These are phyloP conservation scores for Bidens hawaiensis DNA, from an alignment of 140 eudicot genomes.

Conservation along the genomic window DNA sequence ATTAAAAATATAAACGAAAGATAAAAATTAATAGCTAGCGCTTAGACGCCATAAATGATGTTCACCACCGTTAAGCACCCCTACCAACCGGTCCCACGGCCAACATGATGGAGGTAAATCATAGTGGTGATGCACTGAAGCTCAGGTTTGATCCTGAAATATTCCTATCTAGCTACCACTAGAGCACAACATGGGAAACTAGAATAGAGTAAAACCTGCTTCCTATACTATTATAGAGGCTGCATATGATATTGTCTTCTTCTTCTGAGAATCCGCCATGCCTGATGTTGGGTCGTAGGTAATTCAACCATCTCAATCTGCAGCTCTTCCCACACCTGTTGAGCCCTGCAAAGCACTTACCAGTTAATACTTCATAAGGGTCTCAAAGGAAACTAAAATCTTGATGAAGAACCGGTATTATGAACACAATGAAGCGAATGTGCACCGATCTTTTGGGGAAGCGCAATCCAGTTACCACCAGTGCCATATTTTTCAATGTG, in stretches of 20 bases:
- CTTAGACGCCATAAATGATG: slow-evolving; percentile 3
- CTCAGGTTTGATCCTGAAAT: no score
- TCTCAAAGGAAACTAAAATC: neutral
- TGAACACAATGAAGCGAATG: neutral
- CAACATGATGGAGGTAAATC: no score
- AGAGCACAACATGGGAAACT: no score
- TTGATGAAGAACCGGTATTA: neutral
- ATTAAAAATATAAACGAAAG: no score
- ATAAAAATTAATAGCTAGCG: slow-evolving; percentile 5
- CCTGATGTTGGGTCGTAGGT: slow-evolving; percentile 64
- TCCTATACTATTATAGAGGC: slow-evolving; percentile 75
- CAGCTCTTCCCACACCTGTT: slow-evolving; percentile 82
- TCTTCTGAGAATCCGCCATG: slow-evolving; percentile 86
- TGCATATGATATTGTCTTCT: slow-evolving; percentile 78
- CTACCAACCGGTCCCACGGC: no score
- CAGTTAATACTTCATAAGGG: neutral
- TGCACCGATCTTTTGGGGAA: slow-evolving; percentile 83
- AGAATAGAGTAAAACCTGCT: slow-evolving; percentile 55
- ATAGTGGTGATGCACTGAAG: no score
- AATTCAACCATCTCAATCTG: slow-evolving; percentile 66
- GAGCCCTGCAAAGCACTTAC: slow-evolving; percentile 35
- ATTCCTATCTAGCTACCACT: no score
- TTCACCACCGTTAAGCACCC: no score
- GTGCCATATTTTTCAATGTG: slow-evolving; percentile 68
- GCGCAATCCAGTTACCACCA: slow-evolving; percentile 90